Conservation (phyloP, 257 asterid genomes). For the Penstemon eatonii region DNA sequence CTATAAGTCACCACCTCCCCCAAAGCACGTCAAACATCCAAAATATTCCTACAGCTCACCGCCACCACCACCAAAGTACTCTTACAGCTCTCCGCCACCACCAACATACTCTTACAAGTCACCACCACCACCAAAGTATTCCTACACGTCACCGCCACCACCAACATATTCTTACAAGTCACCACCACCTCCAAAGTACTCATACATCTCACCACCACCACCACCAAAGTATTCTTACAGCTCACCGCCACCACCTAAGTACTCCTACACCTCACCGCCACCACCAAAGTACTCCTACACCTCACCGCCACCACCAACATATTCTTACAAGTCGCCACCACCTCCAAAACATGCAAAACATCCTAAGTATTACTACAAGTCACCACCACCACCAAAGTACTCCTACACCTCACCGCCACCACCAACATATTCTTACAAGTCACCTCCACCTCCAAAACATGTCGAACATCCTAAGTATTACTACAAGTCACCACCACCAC, state of each 20-base stretch:
- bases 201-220: not conserved
- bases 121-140: not conserved
- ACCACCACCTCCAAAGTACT: conserved; percentile 8
- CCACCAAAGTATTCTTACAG: not conserved
- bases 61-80: not conserved
- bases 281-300: not conserved
- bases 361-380: not conserved
- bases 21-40: not conserved
- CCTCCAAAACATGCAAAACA: not conserved
- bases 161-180: not conserved
- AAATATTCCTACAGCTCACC: not conserved
- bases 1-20: not conserved
- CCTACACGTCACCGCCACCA: not conserved
- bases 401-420: not conserved
- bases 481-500: conserved; percentile 8
- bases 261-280: conserved; percentile 4
- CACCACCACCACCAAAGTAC: conserved; percentile 8
- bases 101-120: too few relatives aligned
- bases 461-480: not conserved
- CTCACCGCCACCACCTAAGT: not conserved
- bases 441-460: not conserved
- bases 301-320: not conserved
- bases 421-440: not conserved
- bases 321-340: not conserved
- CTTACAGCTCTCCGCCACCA: too few relatives aligned